A percentile compares a stretch with the other conserved stretches of the same genome.
Evolutionary conservation across 345 rosid genomes (phyloP).

Genomic region (Noccaea caerulescens): DNA sequence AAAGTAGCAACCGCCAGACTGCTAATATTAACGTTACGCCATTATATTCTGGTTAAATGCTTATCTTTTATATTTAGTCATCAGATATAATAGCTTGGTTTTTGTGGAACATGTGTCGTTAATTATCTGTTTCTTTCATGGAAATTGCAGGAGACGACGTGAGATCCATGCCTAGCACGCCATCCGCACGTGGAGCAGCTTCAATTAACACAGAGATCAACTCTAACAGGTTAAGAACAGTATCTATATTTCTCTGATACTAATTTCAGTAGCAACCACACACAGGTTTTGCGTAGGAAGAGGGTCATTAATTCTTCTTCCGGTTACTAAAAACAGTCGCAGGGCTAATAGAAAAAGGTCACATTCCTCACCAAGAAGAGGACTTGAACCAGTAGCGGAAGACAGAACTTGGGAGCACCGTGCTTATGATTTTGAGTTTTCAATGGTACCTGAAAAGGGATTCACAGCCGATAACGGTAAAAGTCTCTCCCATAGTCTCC

Average conservation of each 20-base stretch:
- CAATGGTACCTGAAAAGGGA: constrained; percentile 57
- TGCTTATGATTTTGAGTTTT: constrained; percentile 55
- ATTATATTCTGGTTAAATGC: constrained; percentile 59
- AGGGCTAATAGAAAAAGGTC: constrained; percentile 61
- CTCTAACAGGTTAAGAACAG: constrained; percentile 40
- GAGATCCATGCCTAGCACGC: constrained; percentile 72
- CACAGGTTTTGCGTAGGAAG: constrained; percentile 19
- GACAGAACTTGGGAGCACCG: constrained; percentile 51
- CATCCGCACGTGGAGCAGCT: constrained; percentile 59
- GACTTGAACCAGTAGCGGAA: constrained; percentile 80
- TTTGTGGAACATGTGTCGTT: neutral
- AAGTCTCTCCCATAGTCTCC: constrained; percentile 16
- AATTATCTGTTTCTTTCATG: constrained; percentile 5
- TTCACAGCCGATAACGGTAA: constrained; percentile 62
- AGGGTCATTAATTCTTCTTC: constrained; percentile 22
- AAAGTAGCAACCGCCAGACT: constrained; percentile 36
- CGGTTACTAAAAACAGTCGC: constrained; percentile 35
- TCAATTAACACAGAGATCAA: constrained; percentile 36
- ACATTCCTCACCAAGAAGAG: constrained; percentile 61
- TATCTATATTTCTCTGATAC: constrained; percentile 21
- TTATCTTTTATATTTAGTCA: constrained; percentile 20
- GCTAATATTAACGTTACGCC: constrained; percentile 57
- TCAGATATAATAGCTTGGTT: constrained; percentile 26
- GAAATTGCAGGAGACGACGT: constrained; percentile 56
- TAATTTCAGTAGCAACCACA: constrained; percentile 24